Evolutionary conservation across 306 rosid genomes (phyloP).

Genomic region (Ormosia semicastrata): DNA sequence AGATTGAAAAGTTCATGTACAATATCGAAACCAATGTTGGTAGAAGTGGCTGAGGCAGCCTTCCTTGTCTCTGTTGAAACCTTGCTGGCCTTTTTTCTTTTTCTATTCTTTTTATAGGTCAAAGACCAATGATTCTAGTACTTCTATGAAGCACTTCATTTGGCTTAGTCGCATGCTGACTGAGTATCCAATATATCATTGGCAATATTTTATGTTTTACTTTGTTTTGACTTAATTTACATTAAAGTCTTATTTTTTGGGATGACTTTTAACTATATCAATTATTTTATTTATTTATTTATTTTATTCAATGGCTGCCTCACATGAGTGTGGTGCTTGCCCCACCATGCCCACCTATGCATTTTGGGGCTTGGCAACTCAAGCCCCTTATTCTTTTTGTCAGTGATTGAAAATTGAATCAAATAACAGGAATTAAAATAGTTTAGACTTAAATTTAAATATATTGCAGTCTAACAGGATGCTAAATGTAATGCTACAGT

Average conservation of each 20-base stretch:
- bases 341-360: neutral
- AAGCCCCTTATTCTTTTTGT: neutral
- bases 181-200: neutral
- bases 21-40: neutral
- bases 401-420: neutral
- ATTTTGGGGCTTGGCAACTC: neutral
- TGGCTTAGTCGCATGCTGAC: neutral
- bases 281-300: neutral
- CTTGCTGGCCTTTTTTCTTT: neutral
- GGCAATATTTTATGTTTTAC: neutral
- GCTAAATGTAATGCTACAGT: neutral
- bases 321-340: neutral
- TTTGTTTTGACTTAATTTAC: neutral
- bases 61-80: constrained; percentile 18
- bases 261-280: neutral
- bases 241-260: neutral
- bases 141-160: neutral
- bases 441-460: neutral
- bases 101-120: neutral
- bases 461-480: neutral
- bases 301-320: neutral
- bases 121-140: neutral
- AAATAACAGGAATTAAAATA: neutral
- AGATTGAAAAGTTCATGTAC: neutral
- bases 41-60: neutral